phyloP scores from a whole-genome alignment of 2,329 filamentous ascomycete species.

The Emergomyces orientalis region DNA sequence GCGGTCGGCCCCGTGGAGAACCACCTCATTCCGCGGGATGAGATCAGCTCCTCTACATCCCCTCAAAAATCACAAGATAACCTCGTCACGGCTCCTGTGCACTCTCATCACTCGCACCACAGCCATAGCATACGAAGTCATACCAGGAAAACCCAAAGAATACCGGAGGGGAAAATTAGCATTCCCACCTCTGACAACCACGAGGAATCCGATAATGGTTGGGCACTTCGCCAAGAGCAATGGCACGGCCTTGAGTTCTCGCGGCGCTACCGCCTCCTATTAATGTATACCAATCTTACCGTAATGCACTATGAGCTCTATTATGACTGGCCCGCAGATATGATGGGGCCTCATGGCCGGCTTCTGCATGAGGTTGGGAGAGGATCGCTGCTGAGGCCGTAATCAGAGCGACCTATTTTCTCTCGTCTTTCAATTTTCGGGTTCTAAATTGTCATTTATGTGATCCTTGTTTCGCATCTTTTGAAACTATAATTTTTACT shows the following conservation, averaged over 20 bases:
- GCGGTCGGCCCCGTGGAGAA: conserved; percentile 50
- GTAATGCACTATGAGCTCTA: conserved; percentile 53
- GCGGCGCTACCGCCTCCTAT: conserved; percentile 43
- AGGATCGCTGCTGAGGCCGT: conserved; percentile 11
- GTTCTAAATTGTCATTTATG: background rate
- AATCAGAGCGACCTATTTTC: background rate
- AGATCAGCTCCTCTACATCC: conserved; percentile 20
- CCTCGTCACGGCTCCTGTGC: background rate
- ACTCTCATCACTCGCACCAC: background rate
- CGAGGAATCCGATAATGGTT: background rate
- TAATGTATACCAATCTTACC: conserved; percentile 49
- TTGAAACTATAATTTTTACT: background rate
- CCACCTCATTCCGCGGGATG: conserved; percentile 30
- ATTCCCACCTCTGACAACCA: background rate
- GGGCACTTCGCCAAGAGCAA: conserved; percentile 12
- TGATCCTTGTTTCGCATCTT: background rate
- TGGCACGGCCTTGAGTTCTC: conserved; percentile 36
- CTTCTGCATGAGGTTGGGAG: conserved; percentile 3
- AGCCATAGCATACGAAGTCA: background rate
- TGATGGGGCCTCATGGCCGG: conserved; percentile 5
- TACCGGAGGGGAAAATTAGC: background rate
- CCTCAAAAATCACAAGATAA: background rate
- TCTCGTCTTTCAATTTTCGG: background rate
- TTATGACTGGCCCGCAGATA: conserved; percentile 29
- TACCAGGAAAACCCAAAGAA: background rate